These are phyloP conservation scores for Ambispora gerdemannii DNA, from an alignment of 192 early-diverging fungal genomes.

Conservation along the genomic window DNA sequence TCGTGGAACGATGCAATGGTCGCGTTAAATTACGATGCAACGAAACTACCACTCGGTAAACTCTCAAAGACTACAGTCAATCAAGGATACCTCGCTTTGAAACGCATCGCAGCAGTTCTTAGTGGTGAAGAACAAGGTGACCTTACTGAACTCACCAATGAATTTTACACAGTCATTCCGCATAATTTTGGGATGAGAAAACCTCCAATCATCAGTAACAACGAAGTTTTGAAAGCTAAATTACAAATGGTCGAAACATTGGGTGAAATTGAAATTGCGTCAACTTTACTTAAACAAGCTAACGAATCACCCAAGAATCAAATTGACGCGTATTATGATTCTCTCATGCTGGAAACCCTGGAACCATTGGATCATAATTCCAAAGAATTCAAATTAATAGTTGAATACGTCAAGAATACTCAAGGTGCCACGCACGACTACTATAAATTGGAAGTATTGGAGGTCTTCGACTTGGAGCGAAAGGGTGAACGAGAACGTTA, in stretches of 20 bases:
- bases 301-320: constrained; percentile 45
- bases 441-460: constrained; percentile 44
- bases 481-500: constrained; percentile 57
- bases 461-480: constrained; percentile 56
- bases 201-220: constrained; percentile 53
- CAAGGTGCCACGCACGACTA: constrained; percentile 58
- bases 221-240: constrained; percentile 51
- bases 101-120: constrained; percentile 50
- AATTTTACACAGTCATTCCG: constrained; percentile 75
- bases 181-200: constrained; percentile 50
- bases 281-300: constrained; percentile 50
- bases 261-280: constrained; percentile 66
- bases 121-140: background rate
- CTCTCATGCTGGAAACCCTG: constrained; percentile 52
- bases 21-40: constrained; percentile 68
- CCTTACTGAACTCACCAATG: constrained; percentile 40
- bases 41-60: constrained; percentile 76
- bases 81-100: constrained; percentile 57
- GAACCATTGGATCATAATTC: constrained; percentile 50
- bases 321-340: constrained; percentile 56
- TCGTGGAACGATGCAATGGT: constrained; percentile 57
- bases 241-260: constrained; percentile 66
- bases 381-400: constrained; percentile 56
- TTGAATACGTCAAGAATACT: constrained; percentile 60
- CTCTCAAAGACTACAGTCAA: constrained; percentile 61